Conservation (phyloP, 2,329 filamentous ascomycete species). For the Xylariaceae sp. region DNA sequence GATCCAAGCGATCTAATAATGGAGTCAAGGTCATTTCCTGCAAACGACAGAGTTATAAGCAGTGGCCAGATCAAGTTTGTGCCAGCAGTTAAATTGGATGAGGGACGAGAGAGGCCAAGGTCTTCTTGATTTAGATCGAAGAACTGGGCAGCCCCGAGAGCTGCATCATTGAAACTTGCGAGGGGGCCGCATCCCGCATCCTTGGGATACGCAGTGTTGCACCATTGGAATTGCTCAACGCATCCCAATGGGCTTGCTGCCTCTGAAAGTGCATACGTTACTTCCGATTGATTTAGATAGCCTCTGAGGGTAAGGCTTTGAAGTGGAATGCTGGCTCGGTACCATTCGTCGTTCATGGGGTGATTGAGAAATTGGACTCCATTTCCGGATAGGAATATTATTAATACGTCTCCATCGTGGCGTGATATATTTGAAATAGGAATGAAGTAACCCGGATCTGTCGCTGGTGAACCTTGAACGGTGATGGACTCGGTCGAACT, state of each 20-base stretch:
- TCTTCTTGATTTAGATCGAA: slow-evolving; percentile 13
- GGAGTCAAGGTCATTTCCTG: background rate
- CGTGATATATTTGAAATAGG: background rate
- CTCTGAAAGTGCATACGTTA: slow-evolving; percentile 2
- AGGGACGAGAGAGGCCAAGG: background rate
- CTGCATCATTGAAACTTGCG: slow-evolving; percentile 2
- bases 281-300: background rate
- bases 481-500: background rate
- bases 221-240: slow-evolving; percentile 15
- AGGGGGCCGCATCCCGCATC: slow-evolving; percentile 14
- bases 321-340: slow-evolving; percentile 4
- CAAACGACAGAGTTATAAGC: background rate
- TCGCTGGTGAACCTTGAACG: background rate
- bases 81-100: background rate
- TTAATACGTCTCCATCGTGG: slow-evolving; percentile 1
- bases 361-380: slow-evolving; percentile 8
- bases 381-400: slow-evolving; percentile 18
- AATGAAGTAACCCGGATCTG: background rate
- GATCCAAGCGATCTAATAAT: background rate
- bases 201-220: slow-evolving; percentile 11
- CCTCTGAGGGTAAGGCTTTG: background rate
- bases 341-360: slow-evolving; percentile 18
- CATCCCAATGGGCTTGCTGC: slow-evolving; percentile 19
- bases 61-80: background rate
- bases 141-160: slow-evolving; percentile 9